Evolutionary conservation across 768 basidiomycete genomes (phyloP).

Genomic region (Scleroderma citrinum): DNA sequence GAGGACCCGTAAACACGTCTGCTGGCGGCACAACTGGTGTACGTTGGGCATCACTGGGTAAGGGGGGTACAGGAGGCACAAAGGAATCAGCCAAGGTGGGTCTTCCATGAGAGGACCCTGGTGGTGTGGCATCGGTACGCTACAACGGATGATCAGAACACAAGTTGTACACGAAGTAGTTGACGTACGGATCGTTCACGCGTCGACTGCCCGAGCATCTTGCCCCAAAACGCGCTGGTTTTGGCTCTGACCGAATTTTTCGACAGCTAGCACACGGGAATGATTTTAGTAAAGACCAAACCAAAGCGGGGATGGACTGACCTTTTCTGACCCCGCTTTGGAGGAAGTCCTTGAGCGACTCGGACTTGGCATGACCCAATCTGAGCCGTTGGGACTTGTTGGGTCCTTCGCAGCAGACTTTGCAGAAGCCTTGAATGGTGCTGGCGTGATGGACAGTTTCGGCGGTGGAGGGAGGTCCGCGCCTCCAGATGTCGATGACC

Average conservation of each 20-base stretch:
- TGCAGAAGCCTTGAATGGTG: conserved; percentile 13
- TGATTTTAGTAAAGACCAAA: conserved; percentile 2
- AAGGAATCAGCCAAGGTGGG: conserved; percentile 33
- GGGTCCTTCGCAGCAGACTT: conserved; percentile 24
- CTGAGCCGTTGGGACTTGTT: conserved; percentile 32
- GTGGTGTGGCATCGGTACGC: conserved; percentile 49
- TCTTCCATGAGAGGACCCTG: conserved; percentile 19
- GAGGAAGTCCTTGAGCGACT: conserved; percentile 35
- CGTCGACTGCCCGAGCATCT: conserved; percentile 64
- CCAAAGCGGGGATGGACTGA: conserved; percentile 23
- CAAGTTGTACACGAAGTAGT: conserved; percentile 3
- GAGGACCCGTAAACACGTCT: conserved; percentile 44
- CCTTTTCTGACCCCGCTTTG: conserved; percentile 46
- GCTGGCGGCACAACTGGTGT: conserved; percentile 38
- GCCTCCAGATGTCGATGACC: conserved; percentile 39
- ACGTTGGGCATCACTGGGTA: conserved; percentile 41
- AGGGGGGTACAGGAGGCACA: conserved; percentile 38
- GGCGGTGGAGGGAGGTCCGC: conserved; percentile 26
- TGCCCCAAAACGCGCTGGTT: conserved; percentile 76
- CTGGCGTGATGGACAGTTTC: conserved; percentile 31
- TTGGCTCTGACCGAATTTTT: conserved; percentile 70
- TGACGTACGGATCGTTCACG: conserved; percentile 63
- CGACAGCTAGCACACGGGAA: conserved; percentile 16
- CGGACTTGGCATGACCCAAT: conserved; percentile 47
- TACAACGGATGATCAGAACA: conserved; percentile 22